Base-by-base conservation (phyloP, 345 rosid species). In the Rhizophora apiculata region DNA sequence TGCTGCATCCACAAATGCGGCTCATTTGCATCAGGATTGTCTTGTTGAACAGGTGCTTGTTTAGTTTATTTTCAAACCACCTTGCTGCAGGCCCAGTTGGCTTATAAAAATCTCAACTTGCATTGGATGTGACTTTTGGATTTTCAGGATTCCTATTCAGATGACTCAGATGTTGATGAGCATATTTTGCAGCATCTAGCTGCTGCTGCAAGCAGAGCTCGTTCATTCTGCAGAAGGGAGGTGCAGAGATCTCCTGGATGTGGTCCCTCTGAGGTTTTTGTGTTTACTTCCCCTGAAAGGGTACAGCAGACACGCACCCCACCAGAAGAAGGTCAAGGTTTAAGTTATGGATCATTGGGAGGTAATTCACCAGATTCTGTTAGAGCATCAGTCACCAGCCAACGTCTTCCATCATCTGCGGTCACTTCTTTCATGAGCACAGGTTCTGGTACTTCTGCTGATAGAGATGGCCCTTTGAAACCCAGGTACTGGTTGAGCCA, bases 71-170 rank as follows among this genome's bases (percentile, higher is more conserved):
- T 46, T 62, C 27, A 48, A 34, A 37, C 27, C 69, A 30, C 64
- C 64, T 39, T 52, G 55, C 31, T 48, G 5, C 67, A 24, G 60
- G 53, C 31, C 36, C 54, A 29, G 20, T 59, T 61, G 31, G 63
- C 29, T 71, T 31, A 1, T 29, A 20, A 6, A 20, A 8, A 24
- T 58, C 39, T 55, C 32, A 22, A 9, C 69, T 43, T 56, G 22
- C 18, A 60, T 10, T 24, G 27, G 39, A 15, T 5, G 60, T 68
- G 26, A 56, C 6, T 11, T 73, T 76, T 61, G 21, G 61, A 11
- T 53, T 76, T 52, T 27, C 83, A 86, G 94, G 91, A 85, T 74
- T 79, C 85, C 3, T 80, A 74, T 63, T 85, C 83, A 43, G 88
- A 84, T 71, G 85, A 56, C 60, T 56, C 60, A 3, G 60, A 24